Percentiles rank a stretch among this genome's conserved stretches.
phyloP scores from a whole-genome alignment of 371 early-diverging fungal species.

The Homolaphlyctis polyrhiza region DNA sequence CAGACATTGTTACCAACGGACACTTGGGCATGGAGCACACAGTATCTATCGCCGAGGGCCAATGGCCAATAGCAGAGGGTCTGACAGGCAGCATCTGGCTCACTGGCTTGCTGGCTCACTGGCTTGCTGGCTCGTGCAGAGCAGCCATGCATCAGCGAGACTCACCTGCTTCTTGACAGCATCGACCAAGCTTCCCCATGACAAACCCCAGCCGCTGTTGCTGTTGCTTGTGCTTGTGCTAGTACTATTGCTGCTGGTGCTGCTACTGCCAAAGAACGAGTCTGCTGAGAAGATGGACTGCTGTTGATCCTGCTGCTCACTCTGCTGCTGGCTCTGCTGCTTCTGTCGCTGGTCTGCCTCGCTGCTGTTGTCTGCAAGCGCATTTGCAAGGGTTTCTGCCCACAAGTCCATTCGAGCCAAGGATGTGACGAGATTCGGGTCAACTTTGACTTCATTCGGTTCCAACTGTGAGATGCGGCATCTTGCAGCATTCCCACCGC shows the following conservation, averaged over 20 bases:
- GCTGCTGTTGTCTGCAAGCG: not conserved
- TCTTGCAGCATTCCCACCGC: too few relatives aligned
- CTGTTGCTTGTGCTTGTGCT: not conserved
- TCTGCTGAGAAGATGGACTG: not conserved
- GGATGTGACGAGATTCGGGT: too few relatives aligned
- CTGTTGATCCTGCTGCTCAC: not conserved
- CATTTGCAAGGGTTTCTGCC: not conserved
- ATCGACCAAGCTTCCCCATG: slow-evolving; percentile 32
- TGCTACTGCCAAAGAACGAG: not conserved
- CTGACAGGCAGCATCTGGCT: too few relatives aligned
- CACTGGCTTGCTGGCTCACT: too few relatives aligned
- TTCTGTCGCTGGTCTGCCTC: not conserved
- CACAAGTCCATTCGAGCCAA: not conserved
- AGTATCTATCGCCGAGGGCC: too few relatives aligned
- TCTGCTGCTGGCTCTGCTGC: not conserved
- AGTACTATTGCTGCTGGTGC: not conserved
- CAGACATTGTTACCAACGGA: too few relatives aligned
- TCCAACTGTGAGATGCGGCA: too few relatives aligned
- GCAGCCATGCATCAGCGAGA: not conserved
- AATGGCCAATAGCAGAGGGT: too few relatives aligned
- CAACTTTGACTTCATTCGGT: too few relatives aligned
- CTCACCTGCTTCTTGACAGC: slow-evolving; percentile 36
- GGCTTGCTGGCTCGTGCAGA: too few relatives aligned
- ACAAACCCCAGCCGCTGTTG: slow-evolving; percentile 15
- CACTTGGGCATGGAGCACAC: too few relatives aligned